Evolutionary conservation across 768 basidiomycete genomes (phyloP), one percentile per base, ranked within the genome.

Genomic region (Tricholoma flavovirens): DNA sequence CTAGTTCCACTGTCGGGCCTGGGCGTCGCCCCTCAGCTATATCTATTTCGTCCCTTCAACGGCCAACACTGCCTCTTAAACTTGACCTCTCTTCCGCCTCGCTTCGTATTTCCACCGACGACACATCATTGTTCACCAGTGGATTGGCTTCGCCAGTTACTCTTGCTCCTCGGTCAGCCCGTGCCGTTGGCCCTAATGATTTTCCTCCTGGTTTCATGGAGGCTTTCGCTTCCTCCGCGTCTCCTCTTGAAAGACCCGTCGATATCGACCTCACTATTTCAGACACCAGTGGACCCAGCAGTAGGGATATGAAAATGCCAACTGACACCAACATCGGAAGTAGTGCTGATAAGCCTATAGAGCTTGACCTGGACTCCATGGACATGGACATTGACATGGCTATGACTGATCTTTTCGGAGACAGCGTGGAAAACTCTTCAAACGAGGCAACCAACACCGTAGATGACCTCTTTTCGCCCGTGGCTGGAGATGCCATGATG

Each of bases 311-410:
- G 51, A 70, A 76, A 53, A 65, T 73, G 48, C 42, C 67, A 40
- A 53, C 76, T 29, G 71, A 77, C 58, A 36, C 71, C 8, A 56
- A 64, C 29, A 64, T 78, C 14, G 86, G 89, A 12, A 84, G 72
- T 64, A 87, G 85, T 5, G 87, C 82, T 0, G 89, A 92, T 66
- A 87, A 88, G 66, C 88, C 90, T 17, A 90, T 91, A 55, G 89
- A 90, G 64, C 77, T 91, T 22, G 88, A 91, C 66, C 63, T 91
- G 54, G 88, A 90, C 46, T 60, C 62, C 51, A 83, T 86, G 68
- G 85, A 88, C 51, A 83, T 86, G 68, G 85, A 88, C 60, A 80
- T 86, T 51, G 83, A 84, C 64, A 84, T 84, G 75, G 64, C 77
- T 22, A 78, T 79, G 75, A 73, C 72, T 5, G 78, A 80, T 62